These are phyloP conservation scores for Sutorius australiensis DNA, from an alignment of 768 basidiomycete species.

Conservation along the genomic window DNA sequence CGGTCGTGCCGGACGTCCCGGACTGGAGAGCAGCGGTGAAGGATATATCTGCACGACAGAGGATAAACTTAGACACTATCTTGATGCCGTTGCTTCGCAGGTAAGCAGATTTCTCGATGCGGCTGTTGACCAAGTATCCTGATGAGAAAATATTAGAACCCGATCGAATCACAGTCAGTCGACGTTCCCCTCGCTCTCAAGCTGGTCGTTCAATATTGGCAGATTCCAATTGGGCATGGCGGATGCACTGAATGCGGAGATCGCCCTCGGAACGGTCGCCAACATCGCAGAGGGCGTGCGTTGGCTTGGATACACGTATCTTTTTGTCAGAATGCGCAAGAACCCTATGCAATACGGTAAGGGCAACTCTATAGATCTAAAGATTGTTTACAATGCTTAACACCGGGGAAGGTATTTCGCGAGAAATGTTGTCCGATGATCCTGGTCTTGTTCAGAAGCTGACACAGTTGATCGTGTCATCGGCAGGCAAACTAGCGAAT, in stretches of 20 bases:
- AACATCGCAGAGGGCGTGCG: conserved; percentile 81
- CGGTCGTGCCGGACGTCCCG: conserved; percentile 89
- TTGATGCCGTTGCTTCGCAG: conserved; percentile 84
- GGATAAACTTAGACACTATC: conserved; percentile 89
- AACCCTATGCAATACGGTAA: conserved; percentile 85
- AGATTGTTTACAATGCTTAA: neutral
- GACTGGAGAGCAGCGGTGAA: conserved; percentile 87
- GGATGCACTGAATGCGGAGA: conserved; percentile 93
- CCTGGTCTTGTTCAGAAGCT: conserved; percentile 70
- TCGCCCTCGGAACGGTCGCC: conserved; percentile 90
- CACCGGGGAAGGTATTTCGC: conserved; percentile 56
- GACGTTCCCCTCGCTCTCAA: neutral
- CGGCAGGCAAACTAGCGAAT: conserved; percentile 63
- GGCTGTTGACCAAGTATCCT: neutral
- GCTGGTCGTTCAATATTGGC: conserved; percentile 1
- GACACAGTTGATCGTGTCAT: conserved; percentile 57
- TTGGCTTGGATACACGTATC: conserved; percentile 97
- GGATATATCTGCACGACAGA: conserved; percentile 95
- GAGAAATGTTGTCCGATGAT: conserved; percentile 66
- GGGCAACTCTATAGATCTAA: conserved; percentile 1
- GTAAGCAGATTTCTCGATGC: conserved; percentile 36
- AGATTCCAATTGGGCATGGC: conserved; percentile 82
- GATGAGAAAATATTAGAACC: conserved; percentile 49
- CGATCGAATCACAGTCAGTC: conserved; percentile 91
- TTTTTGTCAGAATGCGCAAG: conserved; percentile 91